A percentile compares a stretch with the other conserved stretches of the same genome.
These are phyloP conservation scores for Thielaviopsis cerberus DNA, from an alignment of 2,329 filamentous ascomycete genomes.

Conservation along the genomic window DNA sequence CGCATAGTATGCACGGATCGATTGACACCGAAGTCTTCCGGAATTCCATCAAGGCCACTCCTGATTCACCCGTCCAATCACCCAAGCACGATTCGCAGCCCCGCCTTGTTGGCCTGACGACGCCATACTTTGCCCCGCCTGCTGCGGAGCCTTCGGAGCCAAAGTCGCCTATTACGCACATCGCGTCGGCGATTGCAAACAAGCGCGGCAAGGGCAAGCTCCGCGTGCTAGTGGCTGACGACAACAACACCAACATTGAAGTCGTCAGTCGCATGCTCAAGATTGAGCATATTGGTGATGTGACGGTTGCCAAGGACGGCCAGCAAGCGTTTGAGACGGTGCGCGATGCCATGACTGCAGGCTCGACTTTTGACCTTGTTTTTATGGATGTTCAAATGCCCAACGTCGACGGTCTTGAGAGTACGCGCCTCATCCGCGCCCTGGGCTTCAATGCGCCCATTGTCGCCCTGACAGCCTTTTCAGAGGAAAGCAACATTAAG, in stretches of 20 bases:
- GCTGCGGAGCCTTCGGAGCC: conserved; percentile 17
- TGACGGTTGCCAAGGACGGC: conserved; percentile 70
- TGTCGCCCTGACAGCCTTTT: conserved; percentile 76
- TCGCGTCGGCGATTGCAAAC: conserved; percentile 44
- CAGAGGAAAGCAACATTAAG: conserved; percentile 74
- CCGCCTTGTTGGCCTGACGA: conserved; percentile 63
- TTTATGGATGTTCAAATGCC: conserved; percentile 98
- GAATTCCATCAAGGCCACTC: conserved; percentile 14
- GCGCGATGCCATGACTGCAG: conserved; percentile 59
- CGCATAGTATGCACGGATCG: conserved; percentile 25
- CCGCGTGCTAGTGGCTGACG: conserved; percentile 69
- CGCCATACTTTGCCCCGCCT: conserved; percentile 53
- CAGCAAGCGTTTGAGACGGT: conserved; percentile 79
- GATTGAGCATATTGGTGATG: conserved; percentile 65
- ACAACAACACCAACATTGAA: conserved; percentile 39
- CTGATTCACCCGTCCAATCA: conserved; percentile 18
- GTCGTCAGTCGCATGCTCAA: conserved; percentile 47
- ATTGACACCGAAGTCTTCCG: conserved; percentile 15
- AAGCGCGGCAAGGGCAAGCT: conserved; percentile 43
- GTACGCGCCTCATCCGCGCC: conserved; percentile 64
- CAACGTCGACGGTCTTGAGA: conserved; percentile 75
- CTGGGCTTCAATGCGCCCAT: conserved; percentile 80
- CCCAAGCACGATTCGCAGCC: conserved; percentile 48
- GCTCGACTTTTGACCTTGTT: conserved; percentile 63
- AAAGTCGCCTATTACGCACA: conserved; percentile 30